Evolutionary conservation across 1,284 basidiomycete genomes (phyloP).

Genomic region (Tilletia indica): DNA sequence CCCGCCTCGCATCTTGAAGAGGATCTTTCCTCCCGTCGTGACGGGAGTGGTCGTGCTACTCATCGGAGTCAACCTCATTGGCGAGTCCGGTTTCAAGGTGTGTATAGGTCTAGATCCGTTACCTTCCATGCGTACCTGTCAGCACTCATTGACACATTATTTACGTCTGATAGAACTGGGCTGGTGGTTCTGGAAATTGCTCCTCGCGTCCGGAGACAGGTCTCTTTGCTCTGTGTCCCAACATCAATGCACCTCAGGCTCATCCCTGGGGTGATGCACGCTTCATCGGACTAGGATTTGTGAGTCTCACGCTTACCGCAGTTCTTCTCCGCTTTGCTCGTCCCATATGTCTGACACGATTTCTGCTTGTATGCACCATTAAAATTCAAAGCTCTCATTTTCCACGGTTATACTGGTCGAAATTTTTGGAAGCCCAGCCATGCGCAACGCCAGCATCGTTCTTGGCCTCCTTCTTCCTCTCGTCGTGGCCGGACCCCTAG

Average conservation of each 20-base stretch:
- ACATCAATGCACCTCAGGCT: constrained; percentile 61
- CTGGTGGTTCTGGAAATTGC: constrained; percentile 69
- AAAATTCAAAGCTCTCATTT: constrained; percentile 63
- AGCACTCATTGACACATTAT: not conserved
- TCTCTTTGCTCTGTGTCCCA: constrained; percentile 66
- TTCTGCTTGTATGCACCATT: not conserved
- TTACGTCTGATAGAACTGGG: constrained; percentile 65
- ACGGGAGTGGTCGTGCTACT: constrained; percentile 59
- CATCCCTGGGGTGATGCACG: constrained; percentile 70
- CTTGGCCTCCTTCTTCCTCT: constrained; percentile 49
- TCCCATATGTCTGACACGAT: not conserved
- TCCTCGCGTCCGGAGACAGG: constrained; percentile 64
- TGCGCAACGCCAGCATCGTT: constrained; percentile 65
- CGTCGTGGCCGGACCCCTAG: constrained; percentile 38
- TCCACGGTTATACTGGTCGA: constrained; percentile 71
- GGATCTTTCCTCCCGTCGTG: constrained; percentile 77
- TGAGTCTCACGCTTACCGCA: not conserved
- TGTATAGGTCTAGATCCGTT: constrained; percentile 38
- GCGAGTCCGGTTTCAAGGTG: constrained; percentile 65
- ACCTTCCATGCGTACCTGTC: too few relatives aligned
- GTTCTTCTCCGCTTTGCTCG: too few relatives aligned
- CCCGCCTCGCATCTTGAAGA: constrained; percentile 63
- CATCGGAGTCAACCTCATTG: constrained; percentile 74
- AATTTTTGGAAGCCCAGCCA: constrained; percentile 72
- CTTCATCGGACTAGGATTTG: constrained; percentile 79